These are phyloP conservation scores for Colletotrichum tofieldiae DNA, from an alignment of 2,329 filamentous ascomycete species.

Conservation along the genomic window DNA sequence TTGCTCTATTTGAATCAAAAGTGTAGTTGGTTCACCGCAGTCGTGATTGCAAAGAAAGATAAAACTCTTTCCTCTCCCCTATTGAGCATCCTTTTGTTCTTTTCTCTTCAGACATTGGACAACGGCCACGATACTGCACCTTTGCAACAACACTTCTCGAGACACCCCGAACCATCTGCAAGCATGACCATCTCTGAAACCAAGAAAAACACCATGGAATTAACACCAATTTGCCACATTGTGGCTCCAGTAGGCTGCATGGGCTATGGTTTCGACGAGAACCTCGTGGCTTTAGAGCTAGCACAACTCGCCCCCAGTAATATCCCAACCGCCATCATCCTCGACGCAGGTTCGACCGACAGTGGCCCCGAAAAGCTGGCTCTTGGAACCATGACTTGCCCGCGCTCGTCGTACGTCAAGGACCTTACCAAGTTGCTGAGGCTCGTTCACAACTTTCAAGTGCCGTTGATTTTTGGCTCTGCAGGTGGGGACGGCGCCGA, in stretches of 20 bases:
- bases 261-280: conserved; percentile 62
- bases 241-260: conserved; percentile 65
- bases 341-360: conserved; percentile 56
- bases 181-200: neutral
- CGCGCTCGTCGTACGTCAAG: conserved; percentile 56
- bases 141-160: neutral
- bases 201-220: neutral
- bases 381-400: conserved; percentile 57
- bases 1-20: neutral
- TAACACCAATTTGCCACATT: conserved; percentile 54
- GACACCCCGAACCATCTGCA: neutral
- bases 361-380: conserved; percentile 59
- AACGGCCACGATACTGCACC: neutral
- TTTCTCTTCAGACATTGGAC: no score
- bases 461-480: conserved; percentile 61
- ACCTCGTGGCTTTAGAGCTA: conserved; percentile 48
- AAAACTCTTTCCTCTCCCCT: no score
- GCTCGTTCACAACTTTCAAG: conserved; percentile 51
- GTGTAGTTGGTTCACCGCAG: neutral
- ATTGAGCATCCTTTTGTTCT: neutral
- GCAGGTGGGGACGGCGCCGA: conserved; percentile 65
- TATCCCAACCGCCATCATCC: conserved; percentile 53
- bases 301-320: conserved; percentile 47
- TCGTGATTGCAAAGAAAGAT: no score
- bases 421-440: conserved; percentile 59